phyloP scores from a whole-genome alignment of 2,329 filamentous ascomycete species.

The Lasiodiplodia gonubiensis region DNA sequence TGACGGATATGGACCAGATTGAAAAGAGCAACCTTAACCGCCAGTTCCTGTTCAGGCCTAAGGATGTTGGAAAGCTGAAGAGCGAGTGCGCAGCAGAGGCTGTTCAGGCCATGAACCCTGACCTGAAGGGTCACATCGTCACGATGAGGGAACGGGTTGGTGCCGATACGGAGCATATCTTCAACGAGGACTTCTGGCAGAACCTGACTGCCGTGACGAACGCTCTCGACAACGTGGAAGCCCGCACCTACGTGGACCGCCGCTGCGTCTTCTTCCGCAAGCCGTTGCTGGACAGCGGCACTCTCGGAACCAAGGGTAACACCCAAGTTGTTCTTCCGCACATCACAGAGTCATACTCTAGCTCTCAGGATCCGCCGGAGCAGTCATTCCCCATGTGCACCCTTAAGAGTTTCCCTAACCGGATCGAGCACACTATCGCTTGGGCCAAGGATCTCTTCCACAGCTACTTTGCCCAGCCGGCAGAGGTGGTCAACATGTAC shows the following conservation, averaged over 20 bases:
- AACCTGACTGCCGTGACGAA: constrained; percentile 91
- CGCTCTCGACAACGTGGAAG: constrained; percentile 95
- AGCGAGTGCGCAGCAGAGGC: constrained; percentile 90
- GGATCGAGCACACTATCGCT: constrained; percentile 97
- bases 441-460: constrained; percentile 98
- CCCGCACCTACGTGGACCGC: constrained; percentile 92
- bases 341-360: constrained; percentile 95
- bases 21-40: constrained; percentile 99
- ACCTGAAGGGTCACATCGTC: constrained; percentile 83
- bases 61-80: constrained; percentile 95
- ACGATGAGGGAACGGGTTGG: constrained; percentile 89
- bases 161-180: constrained; percentile 88
- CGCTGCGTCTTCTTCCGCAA: constrained; percentile 99
- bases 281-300: constrained; percentile 93
- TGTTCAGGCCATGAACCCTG: constrained; percentile 95
- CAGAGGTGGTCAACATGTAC: constrained; percentile 93
- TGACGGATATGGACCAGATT: constrained; percentile 98
- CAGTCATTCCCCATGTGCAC: constrained; percentile 99
- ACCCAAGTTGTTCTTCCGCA: constrained; percentile 92
- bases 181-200: constrained; percentile 93
- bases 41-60: constrained; percentile 92
- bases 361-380: constrained; percentile 95
- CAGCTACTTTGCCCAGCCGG: constrained; percentile 88
- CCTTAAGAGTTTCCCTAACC: constrained; percentile 94
- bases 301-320: constrained; percentile 98